Base-by-base conservation (phyloP, 768 basidiomycete species). In the Psilocybe sp. region DNA sequence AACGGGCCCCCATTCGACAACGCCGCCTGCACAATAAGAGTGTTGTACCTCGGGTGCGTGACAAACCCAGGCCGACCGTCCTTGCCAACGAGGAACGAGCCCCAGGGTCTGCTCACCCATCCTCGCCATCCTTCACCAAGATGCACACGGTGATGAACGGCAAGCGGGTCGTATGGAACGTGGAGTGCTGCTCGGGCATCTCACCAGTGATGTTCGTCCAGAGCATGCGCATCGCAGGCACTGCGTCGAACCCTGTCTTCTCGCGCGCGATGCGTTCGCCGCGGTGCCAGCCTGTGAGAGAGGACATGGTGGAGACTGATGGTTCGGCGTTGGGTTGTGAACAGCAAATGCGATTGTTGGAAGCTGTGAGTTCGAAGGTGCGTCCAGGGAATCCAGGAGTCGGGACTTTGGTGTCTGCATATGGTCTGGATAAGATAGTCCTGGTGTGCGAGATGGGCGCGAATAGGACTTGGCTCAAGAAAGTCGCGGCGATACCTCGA, bases 1-100 rank as follows among this genome's bases (percentile, higher is more conserved):
- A 84, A 64, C 5, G 84, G 84, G 32, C 85, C 84, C 0, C 82
- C 82, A 5, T 69, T 65, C 80, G 79, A 82, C 4, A 78, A 50
- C 15, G 60, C 60, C 3, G 74, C 72, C 35, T 71, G 62, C 16
- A 79, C 65, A 42, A 60, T 52, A 33, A 82, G 53, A 20, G 67
- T 66, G 51, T 66, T 65, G 55, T 76, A 60, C 36, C 56, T 56
- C 16, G 71, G 64, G 37, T 65, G 57, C 37, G 60, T 49, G 37
- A 80, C 60, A 53, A 81, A 84, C 1, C 79, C 80, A 14, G 70
- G 69, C 36, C 64, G 53, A 3, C 80, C 82, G 34, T 70, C 67
- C 12, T 54, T 47, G 5, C 71, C 75, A 0, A 78, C 71, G 6
- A 84, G 65, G 31, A 85, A 72, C 2, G 80, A 82, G 3, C 76